Conservation (phyloP, 2,329 filamentous ascomycete species). For the Paracorniculantispora psalliotae region DNA sequence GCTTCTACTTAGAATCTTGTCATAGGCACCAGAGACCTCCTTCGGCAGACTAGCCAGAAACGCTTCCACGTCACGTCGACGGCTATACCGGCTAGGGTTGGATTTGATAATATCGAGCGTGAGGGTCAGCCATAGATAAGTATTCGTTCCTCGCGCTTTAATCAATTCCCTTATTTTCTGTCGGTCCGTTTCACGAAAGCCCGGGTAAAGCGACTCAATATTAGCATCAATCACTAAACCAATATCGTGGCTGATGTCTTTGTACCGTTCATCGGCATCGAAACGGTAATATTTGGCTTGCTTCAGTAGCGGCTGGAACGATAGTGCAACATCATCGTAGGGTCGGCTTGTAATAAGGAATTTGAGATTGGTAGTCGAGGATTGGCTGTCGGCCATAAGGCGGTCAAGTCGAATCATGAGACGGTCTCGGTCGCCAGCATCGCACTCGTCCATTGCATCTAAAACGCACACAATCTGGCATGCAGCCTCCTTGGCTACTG, state of each 20-base stretch:
- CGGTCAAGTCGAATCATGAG: not conserved
- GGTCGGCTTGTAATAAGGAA: conserved; percentile 30
- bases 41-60: not conserved
- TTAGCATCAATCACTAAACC: conserved; percentile 25
- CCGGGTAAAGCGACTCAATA: conserved; percentile 17
- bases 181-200: conserved; percentile 15
- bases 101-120: not conserved
- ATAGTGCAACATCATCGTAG: conserved; percentile 20
- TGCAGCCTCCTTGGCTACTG: not conserved
- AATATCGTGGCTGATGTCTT: conserved; percentile 27
- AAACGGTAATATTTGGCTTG: conserved; percentile 19
- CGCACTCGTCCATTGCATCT: not conserved
- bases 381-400: not conserved
- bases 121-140: not conserved
- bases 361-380: conserved; percentile 21
- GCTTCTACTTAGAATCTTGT: not conserved
- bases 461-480: not conserved
- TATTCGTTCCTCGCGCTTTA: not conserved
- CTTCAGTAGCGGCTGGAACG: conserved; percentile 16
- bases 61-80: not conserved
- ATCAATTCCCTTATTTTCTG: not conserved
- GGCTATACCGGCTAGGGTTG: not conserved
- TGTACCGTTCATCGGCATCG: conserved; percentile 24
- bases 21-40: not conserved
- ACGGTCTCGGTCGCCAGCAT: not conserved